Evolutionary conservation across 495 filamentous ascomycete genomes (phyloP).

Genomic region (Astrothelium macrocarpum): DNA sequence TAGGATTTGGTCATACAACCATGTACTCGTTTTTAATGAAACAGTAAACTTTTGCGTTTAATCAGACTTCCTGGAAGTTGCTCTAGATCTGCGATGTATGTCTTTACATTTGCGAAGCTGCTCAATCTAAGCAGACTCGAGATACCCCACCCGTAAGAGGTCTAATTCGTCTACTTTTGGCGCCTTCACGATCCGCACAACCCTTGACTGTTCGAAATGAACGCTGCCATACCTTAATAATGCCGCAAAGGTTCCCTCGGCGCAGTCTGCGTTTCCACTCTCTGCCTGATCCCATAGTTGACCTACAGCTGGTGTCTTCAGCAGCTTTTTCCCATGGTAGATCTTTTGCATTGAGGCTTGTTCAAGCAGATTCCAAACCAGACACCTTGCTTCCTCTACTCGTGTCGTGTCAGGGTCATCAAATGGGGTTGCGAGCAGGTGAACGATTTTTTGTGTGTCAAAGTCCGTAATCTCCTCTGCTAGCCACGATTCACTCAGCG

Average conservation of each 20-base stretch:
- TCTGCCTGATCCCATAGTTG: conserved; percentile 9
- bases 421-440: not conserved
- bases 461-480: conserved; percentile 3
- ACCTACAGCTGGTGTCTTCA: not conserved
- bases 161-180: not conserved
- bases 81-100: no score
- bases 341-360: conserved; percentile 10
- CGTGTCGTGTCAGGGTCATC: not conserved
- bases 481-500: not conserved
- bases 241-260: conserved; percentile 7
- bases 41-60: not conserved
- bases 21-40: not conserved
- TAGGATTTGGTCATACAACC: not conserved
- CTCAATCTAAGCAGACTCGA: not conserved
- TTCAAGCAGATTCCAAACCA: conserved; percentile 6
- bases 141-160: not conserved
- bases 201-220: conserved; percentile 7
- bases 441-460: conserved; percentile 6
- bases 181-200: conserved; percentile 1
- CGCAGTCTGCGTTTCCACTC: not conserved
- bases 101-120: not conserved
- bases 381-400: conserved; percentile 7
- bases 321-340: conserved; percentile 6
- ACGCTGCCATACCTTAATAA: conserved; percentile 9
- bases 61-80: no score